phyloP scores from a whole-genome alignment of 2,329 filamentous ascomycete genomes.

The Talaromyces rugulosus region DNA sequence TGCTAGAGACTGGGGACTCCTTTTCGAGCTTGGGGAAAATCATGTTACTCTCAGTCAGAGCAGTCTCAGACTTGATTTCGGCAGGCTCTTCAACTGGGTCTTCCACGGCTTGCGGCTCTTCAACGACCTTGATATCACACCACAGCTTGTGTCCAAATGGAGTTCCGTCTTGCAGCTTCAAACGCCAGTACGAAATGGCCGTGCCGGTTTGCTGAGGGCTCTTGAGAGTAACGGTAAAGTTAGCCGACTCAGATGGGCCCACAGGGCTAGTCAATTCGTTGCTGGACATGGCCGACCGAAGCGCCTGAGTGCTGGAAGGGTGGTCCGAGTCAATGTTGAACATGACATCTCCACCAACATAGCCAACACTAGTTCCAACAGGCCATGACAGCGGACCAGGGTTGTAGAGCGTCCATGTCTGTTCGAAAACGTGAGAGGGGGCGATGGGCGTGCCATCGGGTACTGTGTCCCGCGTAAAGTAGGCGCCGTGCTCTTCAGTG shows the following conservation, averaged over 20 bases:
- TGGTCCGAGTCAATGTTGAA: conserved; percentile 78
- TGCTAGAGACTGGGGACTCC: conserved; percentile 78
- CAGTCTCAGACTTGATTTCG: conserved; percentile 22
- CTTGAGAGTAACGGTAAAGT: conserved; percentile 81
- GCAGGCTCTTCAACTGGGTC: conserved; percentile 16
- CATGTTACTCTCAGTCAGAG: conserved; percentile 62
- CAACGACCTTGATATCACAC: conserved; percentile 76
- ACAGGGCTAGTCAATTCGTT: conserved; percentile 68
- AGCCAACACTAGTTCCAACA: conserved; percentile 81
- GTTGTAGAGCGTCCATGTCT: conserved; percentile 90
- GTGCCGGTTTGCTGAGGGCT: conserved; percentile 72
- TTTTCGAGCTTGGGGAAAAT: conserved; percentile 96
- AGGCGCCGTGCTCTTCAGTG: conserved; percentile 1
- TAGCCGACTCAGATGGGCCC: conserved; percentile 66
- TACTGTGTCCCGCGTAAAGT: conserved; percentile 73
- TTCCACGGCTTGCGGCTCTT: conserved; percentile 5
- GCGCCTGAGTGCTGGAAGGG: conserved; percentile 71
- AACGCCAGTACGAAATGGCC: conserved; percentile 92
- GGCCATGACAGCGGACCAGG: conserved; percentile 78
- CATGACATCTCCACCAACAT: conserved; percentile 95
- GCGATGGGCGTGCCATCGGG: conserved; percentile 70
- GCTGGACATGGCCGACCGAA: conserved; percentile 76
- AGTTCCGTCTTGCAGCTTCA: conserved; percentile 73
- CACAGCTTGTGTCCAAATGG: conserved; percentile 92
- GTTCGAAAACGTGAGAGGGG: conserved; percentile 71